Evolutionary conservation across 352 stramenopile genomes (phyloP), one percentile per base, ranked within the genome.

Genomic region (Globisporangium spinosum): DNA sequence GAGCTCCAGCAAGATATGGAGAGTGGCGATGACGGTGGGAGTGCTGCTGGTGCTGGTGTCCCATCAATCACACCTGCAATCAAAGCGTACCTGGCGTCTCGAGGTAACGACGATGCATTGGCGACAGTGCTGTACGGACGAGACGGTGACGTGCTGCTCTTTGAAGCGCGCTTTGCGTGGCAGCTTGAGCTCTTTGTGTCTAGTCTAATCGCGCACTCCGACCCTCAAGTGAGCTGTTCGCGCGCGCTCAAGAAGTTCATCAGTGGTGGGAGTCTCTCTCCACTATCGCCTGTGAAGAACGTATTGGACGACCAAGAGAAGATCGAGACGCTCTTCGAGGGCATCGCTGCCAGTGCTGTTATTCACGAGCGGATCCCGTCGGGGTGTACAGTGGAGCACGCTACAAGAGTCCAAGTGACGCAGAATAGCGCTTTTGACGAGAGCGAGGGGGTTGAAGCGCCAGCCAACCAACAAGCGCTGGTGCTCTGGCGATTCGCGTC

Each of bases 131-230:
- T 27, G 10, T 27, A 25, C 2, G 22, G 22, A 17, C 29, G 27
- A 29, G 29, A 34, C 15, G 25, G 13, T 2, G 7, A 38, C 22
- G 20, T 3, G 9, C 17, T 27, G 23, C 53, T 58, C 9, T 61
- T 61, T 27, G 56, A 61, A 43, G 29, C 29, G 9, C 56, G 56
- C 20, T 49, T 61, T 61, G 29, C 56, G 10, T 61, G 56, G 56
- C 56, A 61, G 56, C 56, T 61, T 7, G 56, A 61, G 29, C 32
- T 23, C 17, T 61, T 47, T 7, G 15, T 61, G 7, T 13, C 29
- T 1, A 23, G 29, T 8, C 22, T 61, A 32, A 40, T 47, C 17
- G 6, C 20, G 17, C 32, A 61, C 29, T 6, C 10, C 5, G 20
- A 40, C 1, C 15, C 29, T 17, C n/a, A 29, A 20, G 29, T 61